phyloP scores from a whole-genome alignment of 257 asterid species.

The Fraxinus quadrangulata region DNA sequence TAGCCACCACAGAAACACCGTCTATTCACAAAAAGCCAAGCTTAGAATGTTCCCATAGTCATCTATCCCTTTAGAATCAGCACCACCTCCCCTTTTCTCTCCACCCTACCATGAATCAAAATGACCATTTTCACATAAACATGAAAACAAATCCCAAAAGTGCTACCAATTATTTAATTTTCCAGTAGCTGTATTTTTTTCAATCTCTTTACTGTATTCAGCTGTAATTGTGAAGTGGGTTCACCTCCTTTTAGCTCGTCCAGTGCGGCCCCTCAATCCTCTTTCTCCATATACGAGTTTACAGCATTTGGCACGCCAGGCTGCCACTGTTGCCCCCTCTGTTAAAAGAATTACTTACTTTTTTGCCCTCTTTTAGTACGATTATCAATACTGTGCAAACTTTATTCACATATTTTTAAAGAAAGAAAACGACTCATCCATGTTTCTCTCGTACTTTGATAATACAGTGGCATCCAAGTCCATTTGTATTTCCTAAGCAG shows the following conservation, averaged over 20 bases:
- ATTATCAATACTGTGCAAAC: constrained; percentile 34
- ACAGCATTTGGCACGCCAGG: constrained; percentile 81
- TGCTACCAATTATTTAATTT: constrained; percentile 16
- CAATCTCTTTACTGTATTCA: constrained; percentile 27
- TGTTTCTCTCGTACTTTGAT: constrained; percentile 49
- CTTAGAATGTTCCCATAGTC: constrained; percentile 57
- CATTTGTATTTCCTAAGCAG: constrained; percentile 15
- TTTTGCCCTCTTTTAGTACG: constrained; percentile 6
- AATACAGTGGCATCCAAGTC: constrained; percentile 50
- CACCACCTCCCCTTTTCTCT: constrained; percentile 38
- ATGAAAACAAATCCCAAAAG: constrained; percentile 28
- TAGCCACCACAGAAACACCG: constrained; percentile 75
- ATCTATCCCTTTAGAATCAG: constrained; percentile 53
- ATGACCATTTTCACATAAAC: constrained; percentile 31
- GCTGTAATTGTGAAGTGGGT: constrained; percentile 46
- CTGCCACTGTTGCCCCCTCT: constrained; percentile 57
- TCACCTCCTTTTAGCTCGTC: constrained; percentile 24
- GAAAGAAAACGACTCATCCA: constrained; percentile 51
- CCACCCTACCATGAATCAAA: constrained; percentile 30
- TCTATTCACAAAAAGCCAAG: constrained; percentile 70
- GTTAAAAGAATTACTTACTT: constrained; percentile 22
- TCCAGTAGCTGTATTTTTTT: constrained; percentile 8
- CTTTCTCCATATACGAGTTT: constrained; percentile 20
- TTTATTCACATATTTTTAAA: constrained; percentile 29
- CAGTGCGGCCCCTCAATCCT: constrained; percentile 31